phyloP scores from a whole-genome alignment of 495 filamentous ascomycete species.

The Hypomontagnella submonticulosa region DNA sequence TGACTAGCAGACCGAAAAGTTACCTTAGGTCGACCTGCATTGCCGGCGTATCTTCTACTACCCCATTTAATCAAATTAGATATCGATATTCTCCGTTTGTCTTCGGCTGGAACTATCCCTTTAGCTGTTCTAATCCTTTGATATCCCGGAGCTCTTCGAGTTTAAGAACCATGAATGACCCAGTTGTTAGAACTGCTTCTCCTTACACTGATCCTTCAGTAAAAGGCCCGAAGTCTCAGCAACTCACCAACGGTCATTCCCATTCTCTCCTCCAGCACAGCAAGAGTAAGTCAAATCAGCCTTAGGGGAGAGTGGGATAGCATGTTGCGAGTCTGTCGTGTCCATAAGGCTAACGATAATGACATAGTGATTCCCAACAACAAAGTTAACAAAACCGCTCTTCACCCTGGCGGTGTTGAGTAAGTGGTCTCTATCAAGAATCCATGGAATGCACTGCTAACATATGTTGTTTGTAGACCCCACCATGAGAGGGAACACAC shows the following conservation, averaged over 20 bases:
- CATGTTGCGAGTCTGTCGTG: neutral
- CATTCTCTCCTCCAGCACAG: constrained; percentile 41
- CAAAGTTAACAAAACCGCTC: constrained; percentile 84
- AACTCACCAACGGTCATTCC: constrained; percentile 48
- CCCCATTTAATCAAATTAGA: constrained; percentile 50
- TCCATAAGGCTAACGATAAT: constrained; percentile 44
- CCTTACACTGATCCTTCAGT: constrained; percentile 61
- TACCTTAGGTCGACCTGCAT: constrained; percentile 39
- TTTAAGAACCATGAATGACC: constrained; percentile 63
- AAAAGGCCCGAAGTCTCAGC: constrained; percentile 60
- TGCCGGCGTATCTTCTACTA: constrained; percentile 45
- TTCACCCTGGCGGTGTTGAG: constrained; percentile 92
- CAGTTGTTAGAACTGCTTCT: constrained; percentile 60
- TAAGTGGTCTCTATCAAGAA: constrained; percentile 61
- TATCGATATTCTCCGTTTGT: constrained; percentile 42
- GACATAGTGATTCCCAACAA: constrained; percentile 72
- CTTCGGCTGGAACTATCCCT: constrained; percentile 44
- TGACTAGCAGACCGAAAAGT: constrained; percentile 45
- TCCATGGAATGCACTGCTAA: constrained; percentile 49
- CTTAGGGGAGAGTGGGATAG: constrained; percentile 47
- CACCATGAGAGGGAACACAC: constrained; percentile 79
- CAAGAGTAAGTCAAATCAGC: constrained; percentile 55
- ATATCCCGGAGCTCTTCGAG: constrained; percentile 35
- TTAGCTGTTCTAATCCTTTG: constrained; percentile 29
- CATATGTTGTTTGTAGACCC: constrained; percentile 64